Evolutionary conservation across 2,329 filamentous ascomycete genomes (phyloP).

Genomic region (Hymenoscyphus fraxineus): DNA sequence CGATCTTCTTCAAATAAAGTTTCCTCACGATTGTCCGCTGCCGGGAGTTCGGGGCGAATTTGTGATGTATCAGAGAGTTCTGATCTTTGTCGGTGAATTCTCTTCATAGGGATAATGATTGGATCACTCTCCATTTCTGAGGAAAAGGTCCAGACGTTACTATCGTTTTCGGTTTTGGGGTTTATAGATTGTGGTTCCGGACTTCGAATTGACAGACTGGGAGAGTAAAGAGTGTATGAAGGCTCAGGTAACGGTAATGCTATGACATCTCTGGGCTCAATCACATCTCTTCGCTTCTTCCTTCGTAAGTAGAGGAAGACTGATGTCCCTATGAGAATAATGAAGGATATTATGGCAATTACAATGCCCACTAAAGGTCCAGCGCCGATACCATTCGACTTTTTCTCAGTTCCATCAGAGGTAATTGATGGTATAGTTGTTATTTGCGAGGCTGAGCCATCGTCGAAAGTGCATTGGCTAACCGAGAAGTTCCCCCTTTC

Average conservation of each 20-base stretch:
- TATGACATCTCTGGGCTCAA: neutral
- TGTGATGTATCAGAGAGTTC: slow-evolving; percentile 1
- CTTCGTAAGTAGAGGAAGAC: neutral
- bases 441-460: slow-evolving; percentile 2
- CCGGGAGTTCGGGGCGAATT: slow-evolving; percentile 1
- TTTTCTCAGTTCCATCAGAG: neutral
- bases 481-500: slow-evolving; percentile 11
- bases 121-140: neutral
- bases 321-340: neutral
- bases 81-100: slow-evolving; percentile 7
- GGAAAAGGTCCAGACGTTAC: neutral
- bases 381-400: neutral
- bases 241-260: neutral
- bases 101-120: neutral
- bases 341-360: neutral
- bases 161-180: neutral
- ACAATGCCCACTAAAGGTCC: neutral
- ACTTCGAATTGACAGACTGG: neutral
- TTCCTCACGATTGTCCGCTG: neutral
- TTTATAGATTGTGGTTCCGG: neutral
- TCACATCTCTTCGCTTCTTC: slow-evolving; percentile 2
- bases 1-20: neutral
- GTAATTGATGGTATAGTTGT: neutral
- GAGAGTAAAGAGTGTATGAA: neutral
- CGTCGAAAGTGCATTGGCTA: slow-evolving; percentile 6